phyloP scores from a whole-genome alignment of 768 basidiomycete species.

The Podaxis sp. region DNA sequence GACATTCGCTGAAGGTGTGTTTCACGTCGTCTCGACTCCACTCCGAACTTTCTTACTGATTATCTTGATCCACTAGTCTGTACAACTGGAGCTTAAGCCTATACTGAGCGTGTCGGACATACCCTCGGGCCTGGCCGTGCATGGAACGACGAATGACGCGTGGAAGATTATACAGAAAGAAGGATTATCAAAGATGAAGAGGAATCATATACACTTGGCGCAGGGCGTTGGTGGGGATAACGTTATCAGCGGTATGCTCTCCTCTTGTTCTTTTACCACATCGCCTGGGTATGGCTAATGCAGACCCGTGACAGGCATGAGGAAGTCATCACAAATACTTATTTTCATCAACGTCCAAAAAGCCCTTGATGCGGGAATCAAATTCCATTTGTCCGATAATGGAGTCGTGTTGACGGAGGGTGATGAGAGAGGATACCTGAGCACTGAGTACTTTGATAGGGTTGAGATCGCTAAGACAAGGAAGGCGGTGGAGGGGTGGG shows the following conservation, averaged over 20 bases:
- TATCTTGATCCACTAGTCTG: conserved; percentile 36
- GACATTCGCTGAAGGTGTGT: conserved; percentile 76
- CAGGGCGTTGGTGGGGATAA: conserved; percentile 64
- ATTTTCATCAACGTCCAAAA: conserved; percentile 77
- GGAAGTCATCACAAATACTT: conserved; percentile 68
- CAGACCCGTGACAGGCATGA: conserved; percentile 58
- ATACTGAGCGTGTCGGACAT: conserved; percentile 58
- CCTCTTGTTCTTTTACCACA: not conserved
- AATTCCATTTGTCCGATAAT: conserved; percentile 78
- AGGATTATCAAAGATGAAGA: conserved; percentile 78
- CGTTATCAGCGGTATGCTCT: conserved; percentile 70
- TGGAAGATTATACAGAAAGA: conserved; percentile 69
- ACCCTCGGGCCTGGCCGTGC: conserved; percentile 68
- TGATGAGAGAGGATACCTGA: conserved; percentile 55
- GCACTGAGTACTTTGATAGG: conserved; percentile 59
- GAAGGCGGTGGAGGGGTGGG: conserved; percentile 30
- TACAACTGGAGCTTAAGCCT: conserved; percentile 63
- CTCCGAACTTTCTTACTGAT: not conserved
- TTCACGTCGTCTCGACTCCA: not conserved
- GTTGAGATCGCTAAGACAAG: conserved; percentile 50
- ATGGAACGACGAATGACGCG: conserved; percentile 67
- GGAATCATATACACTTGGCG: conserved; percentile 93
- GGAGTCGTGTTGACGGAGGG: conserved; percentile 89
- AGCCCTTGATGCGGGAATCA: conserved; percentile 63
- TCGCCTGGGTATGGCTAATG: not conserved